Evolutionary conservation across 495 filamentous ascomycete species (phyloP), one percentile per base, ranked within the genome.

Genomic region (Apodospora peruviana): DNA sequence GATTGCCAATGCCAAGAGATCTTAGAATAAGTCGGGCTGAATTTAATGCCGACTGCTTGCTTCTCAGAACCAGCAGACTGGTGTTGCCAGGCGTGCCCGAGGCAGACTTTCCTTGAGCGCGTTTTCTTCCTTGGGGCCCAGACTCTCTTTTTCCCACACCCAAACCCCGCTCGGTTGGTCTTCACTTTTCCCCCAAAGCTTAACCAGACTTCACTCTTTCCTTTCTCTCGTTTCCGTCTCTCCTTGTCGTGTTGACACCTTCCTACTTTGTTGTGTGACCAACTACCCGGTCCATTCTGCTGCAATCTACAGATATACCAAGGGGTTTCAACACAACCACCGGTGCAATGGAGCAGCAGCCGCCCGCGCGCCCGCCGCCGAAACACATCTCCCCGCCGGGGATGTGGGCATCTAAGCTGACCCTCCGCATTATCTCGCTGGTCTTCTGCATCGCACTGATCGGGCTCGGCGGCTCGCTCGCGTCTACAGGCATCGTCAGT

Each of bases 371-470:
- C n/a, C n/a, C n/a, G n/a, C n/a, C n/a, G n/a, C 40, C 40, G 25
- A 43, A 24, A 23, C 14, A 55, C 20, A 12, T 44, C 38, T 51
- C 43, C 17, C 48, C 48, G 0, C 4, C 0, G 32, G 52, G 27
- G n/a, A 55, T 48, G 43, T 55, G 48, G 47, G 23, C 25, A 0
- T 23, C 48, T 21, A 55, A 55, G 23, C 48, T 55, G 20, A 18
- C 10, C 14, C 39, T 55, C 8, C 52, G 52, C 16, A 29, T 51
- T 23, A 3, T 55, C 34, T 44, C 50, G 12, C 34, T 51, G 18
- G 16, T 25, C 40, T 38, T 55, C 10, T 34, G 42, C 44, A 25
- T 55, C 34, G 18, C 43, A 24, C 29, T 51, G n/a, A 38, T 51
- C 10, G 43, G 47, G 12, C 21, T 35, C 27, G 37, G 23, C n/a